phyloP scores from a whole-genome alignment of 2,329 filamentous ascomycete genomes.

The Ophiocordyceps camponoti-rufipedis region DNA sequence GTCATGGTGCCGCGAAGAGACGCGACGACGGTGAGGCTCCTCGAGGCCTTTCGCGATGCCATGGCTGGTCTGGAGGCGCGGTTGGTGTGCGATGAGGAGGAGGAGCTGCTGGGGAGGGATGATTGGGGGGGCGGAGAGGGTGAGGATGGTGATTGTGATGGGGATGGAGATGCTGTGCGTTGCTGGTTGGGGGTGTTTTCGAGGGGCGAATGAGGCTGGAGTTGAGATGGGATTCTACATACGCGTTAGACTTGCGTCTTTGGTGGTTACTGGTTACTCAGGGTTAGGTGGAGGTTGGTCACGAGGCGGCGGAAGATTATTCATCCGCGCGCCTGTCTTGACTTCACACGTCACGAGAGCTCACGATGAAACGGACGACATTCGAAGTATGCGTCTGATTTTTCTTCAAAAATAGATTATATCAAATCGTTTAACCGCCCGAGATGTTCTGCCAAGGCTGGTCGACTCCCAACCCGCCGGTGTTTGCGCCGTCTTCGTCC shows the following conservation, averaged over 20 bases:
- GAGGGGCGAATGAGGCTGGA: conserved; percentile 9
- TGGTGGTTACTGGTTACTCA: conserved; percentile 12
- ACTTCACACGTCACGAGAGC: too few relatives aligned
- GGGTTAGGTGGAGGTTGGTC: too few relatives aligned
- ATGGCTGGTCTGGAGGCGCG: conserved; percentile 32
- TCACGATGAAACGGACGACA: too few relatives aligned
- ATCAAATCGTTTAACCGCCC: too few relatives aligned
- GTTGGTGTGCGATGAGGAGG: conserved; percentile 37
- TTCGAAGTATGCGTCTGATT: too few relatives aligned
- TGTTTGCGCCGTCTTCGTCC: too few relatives aligned
- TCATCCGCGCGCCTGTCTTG: too few relatives aligned
- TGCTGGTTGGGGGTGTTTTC: conserved; percentile 54
- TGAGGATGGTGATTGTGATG: background rate
- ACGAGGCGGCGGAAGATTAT: too few relatives aligned
- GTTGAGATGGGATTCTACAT: background rate
- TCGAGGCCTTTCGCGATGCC: conserved; percentile 39
- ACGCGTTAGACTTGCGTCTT: conserved; percentile 4
- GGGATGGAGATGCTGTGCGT: conserved; percentile 27
- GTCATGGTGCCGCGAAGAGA: conserved; percentile 70
- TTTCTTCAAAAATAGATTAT: too few relatives aligned
- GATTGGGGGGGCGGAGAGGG: conserved; percentile 41
- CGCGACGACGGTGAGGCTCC: conserved; percentile 42
- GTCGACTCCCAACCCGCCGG: too few relatives aligned
- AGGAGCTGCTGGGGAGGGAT: conserved; percentile 47
- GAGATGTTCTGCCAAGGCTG: too few relatives aligned